These are phyloP conservation scores for Parascedosporium putredinis DNA, from an alignment of 2,329 filamentous ascomycete genomes.

Conservation along the genomic window DNA sequence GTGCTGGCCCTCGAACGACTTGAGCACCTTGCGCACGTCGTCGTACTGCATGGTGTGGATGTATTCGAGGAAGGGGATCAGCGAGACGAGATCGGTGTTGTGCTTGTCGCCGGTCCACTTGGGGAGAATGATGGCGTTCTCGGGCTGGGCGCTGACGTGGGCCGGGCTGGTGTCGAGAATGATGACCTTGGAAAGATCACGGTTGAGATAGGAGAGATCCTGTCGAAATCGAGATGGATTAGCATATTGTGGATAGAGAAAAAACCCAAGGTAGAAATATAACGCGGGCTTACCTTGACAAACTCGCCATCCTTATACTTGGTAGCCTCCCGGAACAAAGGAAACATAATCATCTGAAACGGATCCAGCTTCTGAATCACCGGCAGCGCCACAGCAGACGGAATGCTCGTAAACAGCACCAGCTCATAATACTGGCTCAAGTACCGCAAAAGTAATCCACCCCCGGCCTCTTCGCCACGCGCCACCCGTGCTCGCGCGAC, in stretches of 20 bases:
- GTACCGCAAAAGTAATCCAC: conserved; percentile 97
- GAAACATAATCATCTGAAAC: conserved; percentile 91
- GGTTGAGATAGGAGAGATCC: conserved; percentile 97
- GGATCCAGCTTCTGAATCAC: conserved; percentile 90
- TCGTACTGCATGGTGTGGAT: conserved; percentile 85
- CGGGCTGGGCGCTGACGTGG: conserved; percentile 83
- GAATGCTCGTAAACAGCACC: conserved; percentile 86
- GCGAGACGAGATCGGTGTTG: conserved; percentile 75
- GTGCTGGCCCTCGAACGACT: conserved; percentile 78
- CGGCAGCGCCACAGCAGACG: conserved; percentile 73
- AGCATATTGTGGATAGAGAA: too few relatives aligned
- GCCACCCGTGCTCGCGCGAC: conserved; percentile 89
- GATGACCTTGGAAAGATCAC: conserved; percentile 89
- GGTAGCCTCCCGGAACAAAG: conserved; percentile 90
- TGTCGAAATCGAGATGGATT: conserved; percentile 22
- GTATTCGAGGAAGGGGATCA: conserved; percentile 97
- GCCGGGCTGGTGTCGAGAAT: conserved; percentile 78
- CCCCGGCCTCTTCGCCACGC: conserved; percentile 86
- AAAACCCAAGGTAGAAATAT: not conserved
- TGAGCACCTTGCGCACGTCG: conserved; percentile 77
- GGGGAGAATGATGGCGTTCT: conserved; percentile 85
- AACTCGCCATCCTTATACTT: conserved; percentile 94
- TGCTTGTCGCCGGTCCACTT: conserved; percentile 79
- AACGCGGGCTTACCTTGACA: conserved; percentile 74
- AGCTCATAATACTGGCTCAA: conserved; percentile 97